Conservation (phyloP, 345 rosid species). For the Noccaea bulbosa region DNA sequence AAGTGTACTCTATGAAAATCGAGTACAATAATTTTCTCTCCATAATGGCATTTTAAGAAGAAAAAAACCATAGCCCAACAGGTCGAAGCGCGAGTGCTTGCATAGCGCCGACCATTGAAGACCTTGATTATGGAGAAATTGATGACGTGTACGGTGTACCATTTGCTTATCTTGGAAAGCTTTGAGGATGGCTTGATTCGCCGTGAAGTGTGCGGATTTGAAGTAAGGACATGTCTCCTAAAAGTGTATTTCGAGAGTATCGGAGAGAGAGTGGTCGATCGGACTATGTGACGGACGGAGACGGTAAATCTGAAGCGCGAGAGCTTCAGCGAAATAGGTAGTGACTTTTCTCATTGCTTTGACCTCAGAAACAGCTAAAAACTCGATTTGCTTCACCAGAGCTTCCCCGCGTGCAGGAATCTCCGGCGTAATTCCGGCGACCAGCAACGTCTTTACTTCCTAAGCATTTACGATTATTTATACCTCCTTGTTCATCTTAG, state of each 20-base stretch:
- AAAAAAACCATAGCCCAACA: slow-evolving; percentile 45
- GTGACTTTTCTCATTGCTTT: slow-evolving; percentile 87
- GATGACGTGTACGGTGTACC: slow-evolving; percentile 59
- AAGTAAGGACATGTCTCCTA: slow-evolving; percentile 85
- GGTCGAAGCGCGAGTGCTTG: slow-evolving; percentile 76
- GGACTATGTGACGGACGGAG: slow-evolving; percentile 54
- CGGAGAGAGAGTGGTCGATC: slow-evolving; percentile 55
- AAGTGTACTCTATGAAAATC: too few species aligned
- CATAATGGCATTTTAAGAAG: too few species aligned
- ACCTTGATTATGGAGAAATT: slow-evolving; percentile 75
- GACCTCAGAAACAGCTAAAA: slow-evolving; percentile 59
- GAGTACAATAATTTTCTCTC: too few species aligned
- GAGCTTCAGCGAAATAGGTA: slow-evolving; percentile 80
- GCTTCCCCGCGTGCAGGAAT: too few species aligned
- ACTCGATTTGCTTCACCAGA: too few species aligned
- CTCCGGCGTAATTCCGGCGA: too few species aligned
- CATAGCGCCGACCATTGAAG: slow-evolving; percentile 87
- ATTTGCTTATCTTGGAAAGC: slow-evolving; percentile 66
- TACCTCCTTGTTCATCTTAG: slow-evolving; percentile 90
- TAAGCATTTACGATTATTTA: too few species aligned
- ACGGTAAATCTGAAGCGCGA: slow-evolving; percentile 70
- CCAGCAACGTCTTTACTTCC: too few species aligned
- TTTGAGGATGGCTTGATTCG: slow-evolving; percentile 83
- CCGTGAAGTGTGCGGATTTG: slow-evolving; percentile 84
- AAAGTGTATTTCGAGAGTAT: slow-evolving; percentile 79